Base-by-base conservation (phyloP, 345 rosid genomes). In the Microcos paniculata region DNA sequence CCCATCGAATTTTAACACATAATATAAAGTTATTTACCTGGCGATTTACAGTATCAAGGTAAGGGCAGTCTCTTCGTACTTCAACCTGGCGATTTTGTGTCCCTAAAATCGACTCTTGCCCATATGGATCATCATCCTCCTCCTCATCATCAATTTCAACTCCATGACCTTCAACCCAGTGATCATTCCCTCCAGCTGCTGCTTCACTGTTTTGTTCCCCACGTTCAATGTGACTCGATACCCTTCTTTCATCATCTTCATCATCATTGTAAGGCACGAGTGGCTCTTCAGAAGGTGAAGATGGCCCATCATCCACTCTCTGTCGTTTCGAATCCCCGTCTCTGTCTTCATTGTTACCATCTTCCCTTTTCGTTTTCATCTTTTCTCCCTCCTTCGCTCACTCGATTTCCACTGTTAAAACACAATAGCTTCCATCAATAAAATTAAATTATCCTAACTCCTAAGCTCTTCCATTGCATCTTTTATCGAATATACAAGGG, bases 11-110 rank as follows among this genome's bases (percentile, higher is more conserved):
- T 68, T 68, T 38, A 68, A 19, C 15, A 48, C 8, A 59, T 59
- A 61, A 49, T 45, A 63, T 53, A 31, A 68, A 53, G 33, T 8
- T 28, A 16, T 13, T 6, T 79, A 96, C 98, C 97, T 96, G 98
- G 42, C 98, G 99, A 81, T 96, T 96, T n/a, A 96, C 99, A 6
- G 99, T 91, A 77, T 96, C 99, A 12, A 94, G 93, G 80, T 96
- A 96, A 46, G 99, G 99, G 75, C 99, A 96, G 63, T 96, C 97
- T 82, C 92, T 92, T 28, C 97, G 89, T 38, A 93, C 85, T 85
- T 90, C 98, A 76, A 88, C 82, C 69, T 80, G 83, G 73, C 91
- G 90, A 79, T 74, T 80, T 51, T 78, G 85, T 53, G 63, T 91
- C 63, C 78, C 89, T 15, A 74, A 73, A n/a, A 79, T 72, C 31